Evolutionary conservation across 768 basidiomycete species (phyloP), one percentile per base, ranked within the genome.

Genomic region (Pisolithus orientalis): DNA sequence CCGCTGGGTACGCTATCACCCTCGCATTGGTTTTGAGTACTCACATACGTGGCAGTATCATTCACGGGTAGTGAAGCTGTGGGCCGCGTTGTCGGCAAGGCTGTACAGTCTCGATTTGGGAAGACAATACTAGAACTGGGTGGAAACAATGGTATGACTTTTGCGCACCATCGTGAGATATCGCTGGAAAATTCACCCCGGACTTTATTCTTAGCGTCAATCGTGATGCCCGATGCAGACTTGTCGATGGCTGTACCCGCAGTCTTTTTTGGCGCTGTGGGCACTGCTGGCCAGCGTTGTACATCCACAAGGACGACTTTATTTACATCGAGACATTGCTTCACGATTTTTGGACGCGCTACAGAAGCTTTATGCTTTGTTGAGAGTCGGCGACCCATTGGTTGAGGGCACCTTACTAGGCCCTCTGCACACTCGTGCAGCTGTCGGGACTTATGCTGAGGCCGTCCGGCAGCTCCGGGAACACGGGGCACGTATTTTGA

Each of bases 21-120:
- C 29, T 6, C 29, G 43, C 3, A 32, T 44, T 44, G 29, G 27
- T 21, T 29, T 49, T 34, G 40, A 45, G 51, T 50, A 58, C 53
- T 51, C 38, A 39, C 48, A 44, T 29, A 31, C 49, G 27, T 29
- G 40, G 45, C 51, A 94, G 92, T 98, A 21, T 93, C 90, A 37
- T 98, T 98, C 68, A 98, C 95, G 2, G 95, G 95, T 4, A 93
- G 90, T 62, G 95, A 98, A 68, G 75, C 75, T 49, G 84, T 91
- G 50, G 95, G 95, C 11, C 80, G 86, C 48, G 78, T 82, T 52
- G 93, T 98, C n/a, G 89, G 89, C n/a, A 84, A 83, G 71, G 76
- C 75, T 55, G 94, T 96, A 3, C 88, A 88, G 66, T 82, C 83
- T 51, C 77, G 92, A 56, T 95, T 94, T 67, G 94, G 94, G 17